A percentile compares a stretch with the other conserved stretches of the same genome.
These are phyloP conservation scores for Solanum pinnatisectum DNA, from an alignment of 257 asterid genomes.

Conservation along the genomic window DNA sequence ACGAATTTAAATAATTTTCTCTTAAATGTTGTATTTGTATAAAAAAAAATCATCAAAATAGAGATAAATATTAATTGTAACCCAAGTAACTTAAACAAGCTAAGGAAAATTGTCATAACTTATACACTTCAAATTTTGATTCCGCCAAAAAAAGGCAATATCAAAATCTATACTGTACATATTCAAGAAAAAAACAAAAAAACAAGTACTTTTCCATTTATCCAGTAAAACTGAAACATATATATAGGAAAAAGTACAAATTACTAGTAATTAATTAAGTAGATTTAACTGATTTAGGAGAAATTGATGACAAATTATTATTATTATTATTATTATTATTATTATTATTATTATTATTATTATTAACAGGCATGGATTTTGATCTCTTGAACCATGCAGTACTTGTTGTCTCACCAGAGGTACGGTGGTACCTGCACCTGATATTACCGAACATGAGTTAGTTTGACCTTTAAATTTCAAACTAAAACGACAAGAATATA, in stretches of 20 bases:
- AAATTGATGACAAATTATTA: background rate
- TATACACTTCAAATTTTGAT: background rate
- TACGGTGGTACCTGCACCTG: slow-evolving; percentile 14
- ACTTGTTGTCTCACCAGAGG: background rate
- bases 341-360: background rate
- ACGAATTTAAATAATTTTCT: background rate
- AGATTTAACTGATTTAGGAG: slow-evolving; percentile 12
- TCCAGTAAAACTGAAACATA: background rate
- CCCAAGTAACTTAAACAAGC: background rate
- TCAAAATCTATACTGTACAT: background rate
- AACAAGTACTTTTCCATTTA: background rate
- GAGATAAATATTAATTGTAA: background rate
- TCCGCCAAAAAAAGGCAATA: background rate
- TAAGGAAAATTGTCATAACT: background rate
- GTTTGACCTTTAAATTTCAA: background rate
- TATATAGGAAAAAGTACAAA: background rate
- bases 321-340: no score
- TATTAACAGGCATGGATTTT: slow-evolving; percentile 7
- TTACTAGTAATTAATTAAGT: background rate
- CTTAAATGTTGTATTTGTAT: background rate
- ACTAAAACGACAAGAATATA: background rate
- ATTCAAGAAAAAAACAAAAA: background rate
- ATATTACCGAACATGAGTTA: background rate
- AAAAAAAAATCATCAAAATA: background rate
- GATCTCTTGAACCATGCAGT: slow-evolving; percentile 8